Conservation (phyloP, 2,329 filamentous ascomycete species). For the Verticillium zaregamsianum region DNA sequence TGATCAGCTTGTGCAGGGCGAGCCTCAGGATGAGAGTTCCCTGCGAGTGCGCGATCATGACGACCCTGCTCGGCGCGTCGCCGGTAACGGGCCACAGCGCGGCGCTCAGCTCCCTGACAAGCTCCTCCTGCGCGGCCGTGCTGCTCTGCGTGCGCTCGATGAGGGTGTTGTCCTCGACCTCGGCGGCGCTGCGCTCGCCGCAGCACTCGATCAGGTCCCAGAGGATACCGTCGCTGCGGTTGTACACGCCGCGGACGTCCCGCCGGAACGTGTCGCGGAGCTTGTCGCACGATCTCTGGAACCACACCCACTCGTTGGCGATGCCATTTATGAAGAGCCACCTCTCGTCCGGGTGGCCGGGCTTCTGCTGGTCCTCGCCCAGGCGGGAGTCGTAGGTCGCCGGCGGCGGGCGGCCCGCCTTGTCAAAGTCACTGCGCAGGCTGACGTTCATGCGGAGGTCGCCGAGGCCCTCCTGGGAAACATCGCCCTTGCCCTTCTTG, state of each 20-base stretch:
- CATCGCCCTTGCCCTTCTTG: neutral
- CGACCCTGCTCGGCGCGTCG: neutral
- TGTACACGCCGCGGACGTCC: conserved; percentile 9
- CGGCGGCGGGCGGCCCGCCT: neutral
- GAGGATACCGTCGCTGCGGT: conserved; percentile 11
- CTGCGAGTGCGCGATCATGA: conserved; percentile 10
- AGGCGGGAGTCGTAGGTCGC: neutral
- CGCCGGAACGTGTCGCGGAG: conserved; percentile 7
- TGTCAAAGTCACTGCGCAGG: conserved; percentile 1
- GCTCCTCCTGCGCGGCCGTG: conserved; percentile 1
- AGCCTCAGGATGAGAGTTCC: conserved; percentile 6
- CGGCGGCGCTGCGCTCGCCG: conserved; percentile 5
- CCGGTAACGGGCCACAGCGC: neutral
- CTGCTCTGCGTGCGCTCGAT: conserved; percentile 5
- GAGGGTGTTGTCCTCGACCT: neutral
- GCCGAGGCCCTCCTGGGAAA: neutral
- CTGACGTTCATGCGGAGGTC: neutral
- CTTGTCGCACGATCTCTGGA: conserved; percentile 6
- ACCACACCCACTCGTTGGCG: conserved; percentile 1
- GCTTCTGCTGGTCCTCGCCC: neutral
- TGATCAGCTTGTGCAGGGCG: conserved; percentile 2
- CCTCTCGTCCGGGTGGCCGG: neutral
- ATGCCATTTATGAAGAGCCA: conserved; percentile 4
- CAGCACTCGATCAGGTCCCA: conserved; percentile 10
- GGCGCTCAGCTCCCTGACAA: conserved; percentile 1